Evolutionary conservation across 495 filamentous ascomycete genomes (phyloP).

Genomic region (Neurospora sp.): DNA sequence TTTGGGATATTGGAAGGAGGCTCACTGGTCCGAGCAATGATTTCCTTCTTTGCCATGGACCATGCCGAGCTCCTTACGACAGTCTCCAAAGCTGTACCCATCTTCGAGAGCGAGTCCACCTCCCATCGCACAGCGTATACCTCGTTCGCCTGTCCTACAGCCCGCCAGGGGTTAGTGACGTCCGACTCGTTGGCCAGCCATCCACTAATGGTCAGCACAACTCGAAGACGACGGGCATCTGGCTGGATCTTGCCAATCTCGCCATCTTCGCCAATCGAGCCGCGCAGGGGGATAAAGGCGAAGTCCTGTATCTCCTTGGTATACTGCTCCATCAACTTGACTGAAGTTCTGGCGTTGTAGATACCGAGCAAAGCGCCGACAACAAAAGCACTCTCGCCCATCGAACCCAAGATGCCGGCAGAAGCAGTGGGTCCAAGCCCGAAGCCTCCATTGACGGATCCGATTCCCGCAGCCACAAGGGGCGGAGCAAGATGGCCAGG

Average conservation of each 20-base stretch:
- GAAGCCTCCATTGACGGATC: constrained; percentile 69
- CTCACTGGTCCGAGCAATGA: constrained; percentile 44
- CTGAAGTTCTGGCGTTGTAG: constrained; percentile 76
- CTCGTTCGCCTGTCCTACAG: constrained; percentile 59
- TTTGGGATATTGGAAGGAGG: constrained; percentile 4
- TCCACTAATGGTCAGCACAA: constrained; percentile 75
- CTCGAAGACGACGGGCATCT: constrained; percentile 54
- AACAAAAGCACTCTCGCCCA: constrained; percentile 66
- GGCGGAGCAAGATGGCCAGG: constrained; percentile 75
- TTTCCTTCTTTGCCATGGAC: constrained; percentile 65
- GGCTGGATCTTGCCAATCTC: constrained; percentile 32
- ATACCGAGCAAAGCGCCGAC: constrained; percentile 84
- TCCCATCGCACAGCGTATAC: constrained; percentile 84
- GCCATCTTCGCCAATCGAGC: constrained; percentile 17
- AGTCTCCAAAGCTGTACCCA: constrained; percentile 64
- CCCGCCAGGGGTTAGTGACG: constrained; percentile 63
- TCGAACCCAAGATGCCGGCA: constrained; percentile 65
- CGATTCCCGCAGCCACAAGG: constrained; percentile 71
- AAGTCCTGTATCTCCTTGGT: constrained; percentile 83
- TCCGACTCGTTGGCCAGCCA: constrained; percentile 68
- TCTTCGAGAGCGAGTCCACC: constrained; percentile 60
- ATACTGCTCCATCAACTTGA: constrained; percentile 80
- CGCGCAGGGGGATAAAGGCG: constrained; percentile 68
- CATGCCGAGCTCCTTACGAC: constrained; percentile 71
- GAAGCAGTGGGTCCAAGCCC: constrained; percentile 60